Percentiles rank a stretch among this genome's conserved stretches.
These are phyloP conservation scores for Sisymbrium altissimum DNA, from an alignment of 345 rosid species.

Conservation along the genomic window DNA sequence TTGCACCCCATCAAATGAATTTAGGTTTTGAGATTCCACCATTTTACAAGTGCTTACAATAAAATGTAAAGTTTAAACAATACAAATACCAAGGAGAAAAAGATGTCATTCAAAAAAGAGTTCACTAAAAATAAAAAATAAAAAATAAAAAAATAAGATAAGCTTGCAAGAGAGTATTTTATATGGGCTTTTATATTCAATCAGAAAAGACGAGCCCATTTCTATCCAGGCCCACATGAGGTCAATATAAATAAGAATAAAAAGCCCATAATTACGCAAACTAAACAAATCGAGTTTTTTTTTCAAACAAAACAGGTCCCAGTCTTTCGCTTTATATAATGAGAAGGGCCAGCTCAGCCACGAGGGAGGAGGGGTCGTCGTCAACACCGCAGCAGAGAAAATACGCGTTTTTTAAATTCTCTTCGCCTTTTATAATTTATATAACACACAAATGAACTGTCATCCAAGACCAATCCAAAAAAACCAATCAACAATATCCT, in stretches of 20 bases:
- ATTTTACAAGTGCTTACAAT: no score
- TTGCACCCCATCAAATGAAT: no score
- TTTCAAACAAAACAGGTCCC: not conserved
- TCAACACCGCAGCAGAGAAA: slow-evolving; percentile 6
- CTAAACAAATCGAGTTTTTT: not conserved
- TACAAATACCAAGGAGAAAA: no score
- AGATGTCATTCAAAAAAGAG: no score
- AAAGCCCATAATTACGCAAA: not conserved
- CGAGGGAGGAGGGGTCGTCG: slow-evolving; percentile 26
- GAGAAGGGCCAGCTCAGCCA: slow-evolving; percentile 31
- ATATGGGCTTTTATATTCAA: no score
- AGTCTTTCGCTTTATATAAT: not conserved
- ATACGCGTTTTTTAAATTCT: slow-evolving; percentile 22
- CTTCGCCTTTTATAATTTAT: not conserved
- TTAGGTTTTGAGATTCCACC: no score
- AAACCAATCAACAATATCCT: slow-evolving; percentile 25
- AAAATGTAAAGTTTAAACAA: no score
- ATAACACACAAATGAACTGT: slow-evolving; percentile 3
- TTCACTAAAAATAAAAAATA: no score
- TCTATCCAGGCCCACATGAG: not conserved
- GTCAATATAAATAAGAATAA: not conserved
- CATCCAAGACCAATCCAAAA: not conserved
- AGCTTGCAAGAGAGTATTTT: no score
- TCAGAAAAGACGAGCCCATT: not conserved
- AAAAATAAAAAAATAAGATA: no score